These are phyloP conservation scores for Elasticomyces elasticus DNA, from an alignment of 495 filamentous ascomycete genomes.

Conservation along the genomic window DNA sequence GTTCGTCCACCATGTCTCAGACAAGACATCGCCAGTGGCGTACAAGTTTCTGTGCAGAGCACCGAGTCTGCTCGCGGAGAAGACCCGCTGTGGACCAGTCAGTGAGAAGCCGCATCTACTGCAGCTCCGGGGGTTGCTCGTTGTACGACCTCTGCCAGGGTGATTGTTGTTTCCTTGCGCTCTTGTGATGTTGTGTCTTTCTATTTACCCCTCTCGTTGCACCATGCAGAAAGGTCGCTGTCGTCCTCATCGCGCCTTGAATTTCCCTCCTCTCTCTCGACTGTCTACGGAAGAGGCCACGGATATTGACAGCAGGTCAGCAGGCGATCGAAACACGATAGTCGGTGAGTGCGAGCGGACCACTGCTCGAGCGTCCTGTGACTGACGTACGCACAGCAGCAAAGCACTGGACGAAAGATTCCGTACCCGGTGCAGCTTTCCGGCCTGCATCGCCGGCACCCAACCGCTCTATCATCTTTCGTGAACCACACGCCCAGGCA, in stretches of 20 bases:
- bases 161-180: constrained; percentile 17
- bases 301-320: neutral
- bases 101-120: neutral
- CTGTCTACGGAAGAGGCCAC: neutral
- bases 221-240: neutral
- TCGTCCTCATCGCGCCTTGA: neutral
- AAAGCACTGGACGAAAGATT: constrained; percentile 9
- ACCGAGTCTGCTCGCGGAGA: constrained; percentile 4
- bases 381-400: constrained; percentile 18
- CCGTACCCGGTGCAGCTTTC: constrained; percentile 18
- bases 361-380: neutral
- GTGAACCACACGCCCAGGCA: constrained; percentile 11
- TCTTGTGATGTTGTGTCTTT: neutral
- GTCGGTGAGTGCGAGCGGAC: constrained; percentile 1
- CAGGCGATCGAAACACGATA: neutral
- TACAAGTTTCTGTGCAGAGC: neutral
- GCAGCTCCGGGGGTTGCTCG: neutral
- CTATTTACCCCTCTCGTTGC: constrained; percentile 7
- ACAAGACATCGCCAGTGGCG: constrained; percentile 7
- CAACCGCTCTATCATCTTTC: constrained; percentile 10
- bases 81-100: neutral
- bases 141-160: constrained; percentile 20
- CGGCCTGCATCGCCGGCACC: constrained; percentile 8
- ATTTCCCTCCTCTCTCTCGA: neutral
- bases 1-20: neutral